Evolutionary conservation across 1,139 yeast species (phyloP), one percentile per base, ranked within the genome.

Genomic region (Yamadazyma dendronema): DNA sequence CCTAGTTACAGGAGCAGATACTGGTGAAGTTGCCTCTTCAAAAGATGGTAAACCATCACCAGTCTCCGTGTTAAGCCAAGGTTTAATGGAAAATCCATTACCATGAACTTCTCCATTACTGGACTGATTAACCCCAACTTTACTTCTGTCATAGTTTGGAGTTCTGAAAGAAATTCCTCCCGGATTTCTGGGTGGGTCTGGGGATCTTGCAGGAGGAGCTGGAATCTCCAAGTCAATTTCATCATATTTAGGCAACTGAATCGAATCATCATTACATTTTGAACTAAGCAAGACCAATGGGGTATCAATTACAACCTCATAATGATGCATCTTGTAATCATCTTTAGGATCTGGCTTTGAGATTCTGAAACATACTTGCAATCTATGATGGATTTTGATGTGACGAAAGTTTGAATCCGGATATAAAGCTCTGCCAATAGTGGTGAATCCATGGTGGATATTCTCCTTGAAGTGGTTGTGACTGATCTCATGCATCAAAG

Each of bases 291-390:
- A 66, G 22, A 75, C 72, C 36, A 89, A 71, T 0, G 96, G 96
- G 0, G 96, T 85, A 56, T 88, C 96, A 31, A 89, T 84, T 36
- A 88, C 81, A 33, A 89, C 95, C 52, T 89, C 96, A 54, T 82
- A 89, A 57, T 87, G 95, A 51, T 87, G 90, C 64, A 84, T 65
- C 48, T 77, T 79, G 34, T 65, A 67, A 36, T 67, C 60, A 41
- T 79, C 81, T 9, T 69, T 69, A 5, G 79, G 75, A 42, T 78
- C 81, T 0, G 74, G 74, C 49, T 81, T 83, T 22, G 95, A 83
- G 25, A 89, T 82, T 40, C 96, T 67, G 48, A 89, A 74, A 50
- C 88, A 80, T 4, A 88, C 77, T 51, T 87, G 95, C 35, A 89
- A 64, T 39, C 95, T 71, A 58, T 89, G 97, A 48, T 75, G 73